Evolutionary conservation across 163 green algal species (phyloP).

Genomic region (Scenedesmus sp.): DNA sequence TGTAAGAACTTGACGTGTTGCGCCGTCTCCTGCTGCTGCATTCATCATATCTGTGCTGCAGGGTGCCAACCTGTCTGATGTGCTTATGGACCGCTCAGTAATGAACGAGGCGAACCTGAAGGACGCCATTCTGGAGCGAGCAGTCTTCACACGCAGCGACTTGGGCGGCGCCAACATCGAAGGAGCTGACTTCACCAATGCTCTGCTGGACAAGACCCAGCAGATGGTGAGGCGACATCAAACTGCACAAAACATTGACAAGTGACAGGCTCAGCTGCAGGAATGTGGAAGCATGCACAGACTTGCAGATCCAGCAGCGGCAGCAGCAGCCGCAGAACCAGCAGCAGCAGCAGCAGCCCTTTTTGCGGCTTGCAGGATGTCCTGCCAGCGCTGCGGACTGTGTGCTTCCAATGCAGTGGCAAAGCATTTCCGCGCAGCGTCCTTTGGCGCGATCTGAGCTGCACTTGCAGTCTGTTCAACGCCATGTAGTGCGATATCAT

Average conservation of each 20-base stretch:
- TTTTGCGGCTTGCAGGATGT: background rate
- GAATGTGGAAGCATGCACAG: background rate
- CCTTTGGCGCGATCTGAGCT: too few species aligned
- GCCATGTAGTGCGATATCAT: too few species aligned
- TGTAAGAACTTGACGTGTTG: background rate
- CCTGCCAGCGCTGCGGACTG: background rate
- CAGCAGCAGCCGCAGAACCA: background rate
- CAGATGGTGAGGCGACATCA: slow-evolving; percentile 69
- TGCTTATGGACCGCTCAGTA: slow-evolving; percentile 88
- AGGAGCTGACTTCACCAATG: slow-evolving; percentile 91
- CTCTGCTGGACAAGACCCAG: slow-evolving; percentile 91
- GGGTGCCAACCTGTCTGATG: slow-evolving; percentile 86
- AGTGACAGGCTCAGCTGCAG: background rate
- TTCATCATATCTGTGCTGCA: background rate
- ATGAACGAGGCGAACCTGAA: slow-evolving; percentile 86
- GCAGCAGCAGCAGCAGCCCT: background rate
- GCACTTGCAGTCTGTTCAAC: too few species aligned
- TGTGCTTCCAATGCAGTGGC: too few species aligned
- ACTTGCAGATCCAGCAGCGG: background rate
- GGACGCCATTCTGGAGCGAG: slow-evolving; percentile 81
- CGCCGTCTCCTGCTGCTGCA: background rate
- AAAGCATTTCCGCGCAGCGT: too few species aligned
- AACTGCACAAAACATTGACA: too few species aligned
- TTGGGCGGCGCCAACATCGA: slow-evolving; percentile 64
- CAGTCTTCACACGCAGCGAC: slow-evolving; percentile 82